Conservation (phyloP, 2,329 filamentous ascomycete genomes). For the Neonectria punicea region DNA sequence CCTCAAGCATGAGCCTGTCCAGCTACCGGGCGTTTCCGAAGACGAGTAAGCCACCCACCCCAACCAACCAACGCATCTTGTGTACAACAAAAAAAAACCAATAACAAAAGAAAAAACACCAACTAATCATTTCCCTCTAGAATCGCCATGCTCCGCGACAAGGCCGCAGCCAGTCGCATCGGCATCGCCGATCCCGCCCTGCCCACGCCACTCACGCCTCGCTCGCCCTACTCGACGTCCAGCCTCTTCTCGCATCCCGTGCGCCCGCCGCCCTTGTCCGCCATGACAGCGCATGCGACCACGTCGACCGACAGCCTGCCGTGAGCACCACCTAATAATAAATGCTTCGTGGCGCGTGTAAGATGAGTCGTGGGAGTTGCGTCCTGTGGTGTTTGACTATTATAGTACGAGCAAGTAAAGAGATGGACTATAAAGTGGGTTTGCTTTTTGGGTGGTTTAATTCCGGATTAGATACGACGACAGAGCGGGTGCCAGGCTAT, state of each 20-base stretch:
- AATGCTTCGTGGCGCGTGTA: not conserved
- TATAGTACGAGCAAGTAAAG: not conserved
- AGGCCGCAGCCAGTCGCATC: slow-evolving; percentile 61
- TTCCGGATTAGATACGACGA: not conserved
- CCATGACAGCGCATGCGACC: slow-evolving; percentile 32
- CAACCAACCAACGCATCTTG: not conserved
- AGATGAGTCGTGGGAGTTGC: not conserved
- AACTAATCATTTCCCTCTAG: slow-evolving; percentile 43
- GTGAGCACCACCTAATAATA: slow-evolving; percentile 8
- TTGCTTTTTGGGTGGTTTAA: not conserved
- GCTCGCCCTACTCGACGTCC: slow-evolving; percentile 39
- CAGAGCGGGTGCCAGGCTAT: not conserved
- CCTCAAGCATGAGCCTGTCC: slow-evolving; percentile 64
- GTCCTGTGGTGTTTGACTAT: not conserved
- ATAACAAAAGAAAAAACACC: not conserved
- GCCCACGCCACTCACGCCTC: slow-evolving; percentile 32
- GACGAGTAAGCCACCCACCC: slow-evolving; percentile 63
- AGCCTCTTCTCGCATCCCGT: slow-evolving; percentile 39
- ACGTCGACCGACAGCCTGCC: slow-evolving; percentile 40
- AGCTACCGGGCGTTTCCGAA: slow-evolving; percentile 65
- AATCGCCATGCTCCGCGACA: slow-evolving; percentile 61
- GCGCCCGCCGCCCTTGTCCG: slow-evolving; percentile 36
- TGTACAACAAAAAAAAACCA: not conserved
- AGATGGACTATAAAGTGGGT: not conserved
- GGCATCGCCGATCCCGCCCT: slow-evolving; percentile 53